A percentile compares a stretch with the other conserved stretches of the same genome.
These are phyloP conservation scores for Russula sp. DNA, from an alignment of 768 basidiomycete species.

Conservation along the genomic window DNA sequence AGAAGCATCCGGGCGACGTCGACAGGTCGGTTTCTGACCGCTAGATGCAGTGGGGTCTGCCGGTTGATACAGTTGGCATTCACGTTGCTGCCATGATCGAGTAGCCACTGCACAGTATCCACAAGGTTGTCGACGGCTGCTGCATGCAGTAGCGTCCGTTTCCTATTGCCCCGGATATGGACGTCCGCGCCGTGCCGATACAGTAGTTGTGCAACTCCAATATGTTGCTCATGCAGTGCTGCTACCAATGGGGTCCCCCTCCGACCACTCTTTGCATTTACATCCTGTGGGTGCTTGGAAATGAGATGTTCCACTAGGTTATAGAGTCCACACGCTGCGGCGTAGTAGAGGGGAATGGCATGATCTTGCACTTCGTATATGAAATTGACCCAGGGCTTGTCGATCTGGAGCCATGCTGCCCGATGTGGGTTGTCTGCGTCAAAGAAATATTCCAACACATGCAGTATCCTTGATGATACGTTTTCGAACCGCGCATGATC, in stretches of 20 bases:
- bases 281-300: not conserved
- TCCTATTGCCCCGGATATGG: too few relatives aligned
- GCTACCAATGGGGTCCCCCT: not conserved
- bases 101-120: not conserved
- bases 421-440: not conserved
- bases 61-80: not conserved
- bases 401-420: not conserved
- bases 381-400: too few relatives aligned
- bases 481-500: not conserved
- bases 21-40: not conserved
- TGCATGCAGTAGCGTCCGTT: not conserved
- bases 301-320: not conserved
- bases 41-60: not conserved
- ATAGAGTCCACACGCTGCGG: not conserved
- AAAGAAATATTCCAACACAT: not conserved
- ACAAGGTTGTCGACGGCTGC: not conserved
- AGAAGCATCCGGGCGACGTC: not conserved
- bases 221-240: not conserved
- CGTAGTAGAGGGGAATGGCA: not conserved
- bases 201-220: not conserved
- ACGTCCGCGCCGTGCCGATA: not conserved
- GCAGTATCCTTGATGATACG: not conserved
- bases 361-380: not conserved
- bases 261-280: not conserved
- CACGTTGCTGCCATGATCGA: not conserved